These are phyloP conservation scores for Fomitopsis palustris DNA, from an alignment of 1,284 basidiomycete species.

Conservation along the genomic window DNA sequence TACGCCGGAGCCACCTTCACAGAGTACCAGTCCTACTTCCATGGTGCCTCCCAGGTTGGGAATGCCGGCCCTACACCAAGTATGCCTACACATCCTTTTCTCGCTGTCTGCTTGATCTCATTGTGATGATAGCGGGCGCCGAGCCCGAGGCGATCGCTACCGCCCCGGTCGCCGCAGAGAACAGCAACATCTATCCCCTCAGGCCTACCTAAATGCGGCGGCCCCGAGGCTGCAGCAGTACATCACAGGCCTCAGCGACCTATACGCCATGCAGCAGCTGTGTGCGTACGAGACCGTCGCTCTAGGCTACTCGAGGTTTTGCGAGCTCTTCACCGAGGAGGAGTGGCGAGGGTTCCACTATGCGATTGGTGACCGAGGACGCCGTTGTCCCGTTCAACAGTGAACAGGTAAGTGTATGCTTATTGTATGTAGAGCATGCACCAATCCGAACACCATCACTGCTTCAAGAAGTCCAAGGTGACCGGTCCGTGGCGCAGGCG, in stretches of 20 bases:
- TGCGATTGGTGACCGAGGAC: slow-evolving; percentile 29
- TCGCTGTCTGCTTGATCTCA: not conserved
- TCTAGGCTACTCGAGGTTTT: slow-evolving; percentile 53
- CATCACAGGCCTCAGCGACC: slow-evolving; percentile 46
- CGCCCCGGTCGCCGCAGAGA: slow-evolving; percentile 20
- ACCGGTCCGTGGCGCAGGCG: no score
- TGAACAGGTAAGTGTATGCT: no score
- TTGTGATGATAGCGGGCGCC: slow-evolving; percentile 15
- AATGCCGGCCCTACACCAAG: slow-evolving; percentile 29
- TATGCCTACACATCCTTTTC: slow-evolving; percentile 4
- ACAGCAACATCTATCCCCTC: slow-evolving; percentile 23
- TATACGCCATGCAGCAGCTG: slow-evolving; percentile 45
- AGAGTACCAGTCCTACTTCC: slow-evolving; percentile 23
- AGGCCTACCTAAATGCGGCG: slow-evolving; percentile 50
- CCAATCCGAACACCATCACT: no score
- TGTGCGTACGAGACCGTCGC: slow-evolving; percentile 70
- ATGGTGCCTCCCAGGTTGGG: slow-evolving; percentile 23
- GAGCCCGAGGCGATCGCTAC: slow-evolving; percentile 27
- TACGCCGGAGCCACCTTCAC: slow-evolving; percentile 26
- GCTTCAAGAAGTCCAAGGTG: no score
- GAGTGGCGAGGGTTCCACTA: slow-evolving; percentile 69
- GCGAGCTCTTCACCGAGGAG: slow-evolving; percentile 58
- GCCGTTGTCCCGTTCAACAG: no score
- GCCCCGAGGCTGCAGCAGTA: slow-evolving; percentile 42
- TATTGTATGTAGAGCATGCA: no score